Base-by-base conservation (phyloP, 2,329 filamentous ascomycete genomes). In the Tympanopsis confertula region DNA sequence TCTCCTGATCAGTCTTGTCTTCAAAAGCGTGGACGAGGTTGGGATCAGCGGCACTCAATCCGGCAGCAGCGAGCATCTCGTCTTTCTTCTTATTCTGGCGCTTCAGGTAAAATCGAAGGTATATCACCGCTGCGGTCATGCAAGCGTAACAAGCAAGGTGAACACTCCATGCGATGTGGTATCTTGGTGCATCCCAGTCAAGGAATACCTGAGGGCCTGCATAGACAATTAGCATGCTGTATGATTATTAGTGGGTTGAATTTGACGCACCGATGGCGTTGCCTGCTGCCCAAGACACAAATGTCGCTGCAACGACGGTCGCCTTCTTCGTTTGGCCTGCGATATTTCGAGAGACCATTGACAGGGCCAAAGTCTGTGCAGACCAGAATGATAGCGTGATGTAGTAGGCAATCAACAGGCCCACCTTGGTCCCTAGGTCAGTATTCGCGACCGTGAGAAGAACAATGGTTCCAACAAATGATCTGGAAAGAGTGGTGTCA, bases 351-450 rank as follows among this genome's bases (percentile, higher is more conserved):
- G 74, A 74, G 40, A 84, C 67, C 63, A 86, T 69, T 13, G 76
- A 78, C 47, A 86, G 67, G 5, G 70, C 64, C 12, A 85, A 61
- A 2, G 76, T 81, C 48, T 82, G 74, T 0, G 79, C 80, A 0
- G 81, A 78, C 81, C 81, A 86, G 68, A 87, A 87, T 4, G 78
- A 84, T 14, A 86, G 66, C 0, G 76, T 79, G 43, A 86, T 79
- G 59, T 86, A 87, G 64, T 86, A 87, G 49, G 68, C 72, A 49
- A 86, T 72, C 13, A 86, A 60, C 1, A 87, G 66, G 4, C 82
- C 82, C 19, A 78, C 67, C 55, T 80, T 70, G 26, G 74, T 76
- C 5, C 68, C 55, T 24, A 65, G 63, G 32, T 63, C 71, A 5
- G 66, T 63, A 45, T 79, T 78, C 17, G 69, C 55, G 5, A 86